phyloP scores from a whole-genome alignment of 73 alveolate species.

The Breviolum minutum region DNA sequence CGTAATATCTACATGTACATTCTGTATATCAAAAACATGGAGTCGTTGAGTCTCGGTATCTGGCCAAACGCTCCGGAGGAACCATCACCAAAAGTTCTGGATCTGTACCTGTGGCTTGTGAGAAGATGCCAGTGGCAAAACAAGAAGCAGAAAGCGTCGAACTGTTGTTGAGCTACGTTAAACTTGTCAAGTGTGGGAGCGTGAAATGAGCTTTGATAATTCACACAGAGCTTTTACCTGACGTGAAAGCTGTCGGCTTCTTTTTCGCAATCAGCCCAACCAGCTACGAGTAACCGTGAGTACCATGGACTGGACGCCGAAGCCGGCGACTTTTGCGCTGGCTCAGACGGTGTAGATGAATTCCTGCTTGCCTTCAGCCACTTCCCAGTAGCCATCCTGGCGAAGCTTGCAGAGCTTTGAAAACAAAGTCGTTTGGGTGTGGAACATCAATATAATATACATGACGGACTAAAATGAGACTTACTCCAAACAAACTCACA shows the following conservation, averaged over 20 bases:
- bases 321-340: neutral
- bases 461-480: too few species aligned
- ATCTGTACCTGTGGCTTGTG: slow-evolving; percentile 23
- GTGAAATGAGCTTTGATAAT: neutral
- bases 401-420: neutral
- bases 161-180: too few species aligned
- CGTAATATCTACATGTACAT: too few species aligned
- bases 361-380: slow-evolving; percentile 69
- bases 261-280: too few species aligned
- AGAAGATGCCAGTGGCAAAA: neutral
- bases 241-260: neutral
- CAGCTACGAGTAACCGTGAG: neutral
- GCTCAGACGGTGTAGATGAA: slow-evolving; percentile 53
- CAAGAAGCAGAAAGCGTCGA: too few species aligned
- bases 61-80: slow-evolving; percentile 19
- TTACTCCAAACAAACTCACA: too few species aligned
- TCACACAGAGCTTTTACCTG: neutral
- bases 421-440: too few species aligned
- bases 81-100: slow-evolving; percentile 66
- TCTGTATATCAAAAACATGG: neutral
- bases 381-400: slow-evolving; percentile 87
- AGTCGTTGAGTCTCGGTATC: neutral
- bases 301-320: neutral
- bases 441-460: too few species aligned
- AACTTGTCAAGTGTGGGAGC: too few species aligned